phyloP scores from a whole-genome alignment of 148 eudicot genomes.

The Nepenthes mirabilis region DNA sequence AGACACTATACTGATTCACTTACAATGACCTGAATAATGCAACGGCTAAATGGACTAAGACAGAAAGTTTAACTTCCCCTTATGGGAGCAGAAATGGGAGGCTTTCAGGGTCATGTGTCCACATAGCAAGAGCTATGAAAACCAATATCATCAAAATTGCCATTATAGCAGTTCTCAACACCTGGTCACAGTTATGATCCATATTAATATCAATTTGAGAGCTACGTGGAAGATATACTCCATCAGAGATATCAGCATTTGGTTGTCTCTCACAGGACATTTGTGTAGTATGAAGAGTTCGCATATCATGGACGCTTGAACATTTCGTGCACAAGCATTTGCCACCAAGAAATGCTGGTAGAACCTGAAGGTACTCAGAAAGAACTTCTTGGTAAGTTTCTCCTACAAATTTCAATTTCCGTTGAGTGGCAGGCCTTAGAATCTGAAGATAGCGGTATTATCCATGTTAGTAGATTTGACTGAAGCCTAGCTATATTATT shows the following conservation, averaged over 20 bases:
- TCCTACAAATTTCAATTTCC: constrained; percentile 58
- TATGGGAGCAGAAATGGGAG: constrained; percentile 19
- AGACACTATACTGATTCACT: neutral
- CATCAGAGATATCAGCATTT: constrained; percentile 7
- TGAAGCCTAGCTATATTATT: neutral
- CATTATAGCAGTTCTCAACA: constrained; percentile 51
- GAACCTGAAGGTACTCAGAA: constrained; percentile 34
- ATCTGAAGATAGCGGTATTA: constrained; percentile 24
- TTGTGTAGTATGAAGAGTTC: constrained; percentile 6
- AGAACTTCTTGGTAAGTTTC: constrained; percentile 39
- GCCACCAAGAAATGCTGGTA: constrained; percentile 76
- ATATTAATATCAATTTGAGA: constrained; percentile 16
- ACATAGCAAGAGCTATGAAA: constrained; percentile 41
- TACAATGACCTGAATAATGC: neutral
- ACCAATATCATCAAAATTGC: constrained; percentile 60
- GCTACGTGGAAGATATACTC: constrained; percentile 17
- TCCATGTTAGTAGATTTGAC: neutral
- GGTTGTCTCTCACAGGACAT: constrained; percentile 9
- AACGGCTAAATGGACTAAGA: neutral
- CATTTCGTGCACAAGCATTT: constrained; percentile 55
- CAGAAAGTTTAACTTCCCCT: constrained; percentile 1
- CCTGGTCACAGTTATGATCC: constrained; percentile 17
- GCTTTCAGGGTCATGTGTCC: constrained; percentile 37
- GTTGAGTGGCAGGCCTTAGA: constrained; percentile 60
- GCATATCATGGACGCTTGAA: constrained; percentile 16